Evolutionary conservation across 768 basidiomycete genomes (phyloP).

Genomic region (Tylopilus balloui): DNA sequence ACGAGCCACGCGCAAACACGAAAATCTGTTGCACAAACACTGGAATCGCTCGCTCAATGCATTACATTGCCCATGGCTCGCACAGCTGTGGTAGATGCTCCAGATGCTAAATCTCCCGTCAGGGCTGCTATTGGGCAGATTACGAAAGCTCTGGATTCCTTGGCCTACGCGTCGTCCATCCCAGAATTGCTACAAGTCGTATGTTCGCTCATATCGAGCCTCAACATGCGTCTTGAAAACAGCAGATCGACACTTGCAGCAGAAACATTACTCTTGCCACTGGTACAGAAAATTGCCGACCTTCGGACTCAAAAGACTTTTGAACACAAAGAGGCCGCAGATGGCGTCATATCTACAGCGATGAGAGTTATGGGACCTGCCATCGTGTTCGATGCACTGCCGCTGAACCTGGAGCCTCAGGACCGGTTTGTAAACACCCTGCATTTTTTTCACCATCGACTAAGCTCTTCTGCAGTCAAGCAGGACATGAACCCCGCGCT

Average conservation of each 20-base stretch:
- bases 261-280: conserved; percentile 61
- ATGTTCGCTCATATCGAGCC: conserved; percentile 60
- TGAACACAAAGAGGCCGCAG: conserved; percentile 86
- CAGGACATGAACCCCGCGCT: conserved; percentile 81
- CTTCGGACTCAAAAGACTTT: conserved; percentile 77
- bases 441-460: neutral
- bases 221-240: conserved; percentile 48
- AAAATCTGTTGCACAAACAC: conserved; percentile 58
- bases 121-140: conserved; percentile 59
- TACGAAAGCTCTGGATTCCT: conserved; percentile 63
- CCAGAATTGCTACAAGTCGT: conserved; percentile 75
- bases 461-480: conserved; percentile 42
- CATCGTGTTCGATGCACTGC: conserved; percentile 65
- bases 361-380: conserved; percentile 86
- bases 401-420: conserved; percentile 80
- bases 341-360: conserved; percentile 70
- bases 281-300: conserved; percentile 69
- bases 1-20: conserved; percentile 57
- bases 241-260: conserved; percentile 51
- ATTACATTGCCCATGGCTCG: conserved; percentile 61
- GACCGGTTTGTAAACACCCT: conserved; percentile 53
- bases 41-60: conserved; percentile 62
- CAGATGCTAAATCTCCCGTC: conserved; percentile 50
- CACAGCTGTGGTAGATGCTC: conserved; percentile 44
- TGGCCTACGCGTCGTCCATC: conserved; percentile 69